Base-by-base conservation (phyloP, 129 eudicot species). In the Dittrichia graveolens region DNA sequence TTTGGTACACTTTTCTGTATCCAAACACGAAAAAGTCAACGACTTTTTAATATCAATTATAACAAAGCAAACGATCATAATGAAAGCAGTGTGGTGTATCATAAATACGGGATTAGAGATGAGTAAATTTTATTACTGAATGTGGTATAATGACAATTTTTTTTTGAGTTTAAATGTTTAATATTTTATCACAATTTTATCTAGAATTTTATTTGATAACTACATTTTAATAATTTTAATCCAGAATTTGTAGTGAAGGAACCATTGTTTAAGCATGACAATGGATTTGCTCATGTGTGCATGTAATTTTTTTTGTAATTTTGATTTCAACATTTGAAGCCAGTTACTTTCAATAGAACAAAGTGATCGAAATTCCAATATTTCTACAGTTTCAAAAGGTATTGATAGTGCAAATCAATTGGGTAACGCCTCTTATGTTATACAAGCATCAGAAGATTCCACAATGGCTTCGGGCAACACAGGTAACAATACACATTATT, bases 271-370 rank as follows among this genome's bases (percentile, higher is more conserved):
- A 64, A 73, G 53, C 35, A 56, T 63, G 19, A 31, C 42, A 37
- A 39, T 42, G 14, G 44, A 11, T 39, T 61, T 53, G 80, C 65
- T 41, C 61, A 61, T 75, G 38, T 54, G 0, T 67, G 49, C 39
- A 43, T n/a, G n/a, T n/a, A n/a, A n/a, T n/a, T n/a, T n/a, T n/a
- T n/a, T n/a, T n/a, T 74, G 7, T 53, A 31, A 40, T 58, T 78
- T 45, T 50, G 7, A 56, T 82, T 78, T 61, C 90, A 93, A 96
- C 96, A 24, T 87, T 93, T 72, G 88, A 84, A 31, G 79, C 75
- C 13, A 80, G 76, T 60, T 85, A 46, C 69, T 84, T 69, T 69
- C 84, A 47, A 79, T 81, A 72, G 85, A 79, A 59, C 81, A 84
- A 15, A 54, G 62, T 16, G 94, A 67, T n/a, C n/a, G n/a, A 74